Percentiles rank a stretch among this genome's conserved stretches.
Evolutionary conservation across 2,329 filamentous ascomycete species (phyloP).

Genomic region (Dactylellina drechsleri): DNA sequence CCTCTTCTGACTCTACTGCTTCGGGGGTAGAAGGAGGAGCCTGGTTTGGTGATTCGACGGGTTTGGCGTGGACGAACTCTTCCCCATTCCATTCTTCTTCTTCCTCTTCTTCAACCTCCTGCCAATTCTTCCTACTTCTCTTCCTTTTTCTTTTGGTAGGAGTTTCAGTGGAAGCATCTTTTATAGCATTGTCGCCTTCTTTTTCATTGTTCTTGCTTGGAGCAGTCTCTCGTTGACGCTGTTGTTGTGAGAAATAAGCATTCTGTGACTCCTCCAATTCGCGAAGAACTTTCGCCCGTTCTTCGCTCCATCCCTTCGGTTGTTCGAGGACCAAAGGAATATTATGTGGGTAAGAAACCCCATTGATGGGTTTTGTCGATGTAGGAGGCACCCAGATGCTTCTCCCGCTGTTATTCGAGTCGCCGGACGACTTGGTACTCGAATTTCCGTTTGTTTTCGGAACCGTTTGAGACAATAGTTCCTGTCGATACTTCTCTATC

Average conservation of each 20-base stretch:
- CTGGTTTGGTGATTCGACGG: neutral
- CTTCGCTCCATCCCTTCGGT: constrained; percentile 37
- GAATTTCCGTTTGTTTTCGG: neutral
- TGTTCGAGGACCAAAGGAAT: constrained; percentile 36
- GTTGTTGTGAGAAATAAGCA: constrained; percentile 19
- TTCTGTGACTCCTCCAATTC: constrained; percentile 40
- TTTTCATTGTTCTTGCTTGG: neutral
- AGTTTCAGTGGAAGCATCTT: neutral
- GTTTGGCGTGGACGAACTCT: neutral
- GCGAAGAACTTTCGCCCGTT: constrained; percentile 18
- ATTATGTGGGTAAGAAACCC: constrained; percentile 21
- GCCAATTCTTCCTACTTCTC: neutral
- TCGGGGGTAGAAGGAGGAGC: no score
- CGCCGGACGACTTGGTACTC: neutral
- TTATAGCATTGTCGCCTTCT: neutral
- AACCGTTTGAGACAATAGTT: no score
- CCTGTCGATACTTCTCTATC: neutral
- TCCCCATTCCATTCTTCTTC: neutral
- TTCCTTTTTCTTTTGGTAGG: constrained; percentile 4
- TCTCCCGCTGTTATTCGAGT: neutral
- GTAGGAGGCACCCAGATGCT: constrained; percentile 32
- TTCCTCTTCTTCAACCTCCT: neutral
- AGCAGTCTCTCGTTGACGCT: neutral
- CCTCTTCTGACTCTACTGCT: no score
- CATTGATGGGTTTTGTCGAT: constrained; percentile 8